A percentile compares a stretch with the other conserved stretches of the same genome.
phyloP scores from a whole-genome alignment of 805 yeast species.

The Tetrapisispora fleetii region DNA sequence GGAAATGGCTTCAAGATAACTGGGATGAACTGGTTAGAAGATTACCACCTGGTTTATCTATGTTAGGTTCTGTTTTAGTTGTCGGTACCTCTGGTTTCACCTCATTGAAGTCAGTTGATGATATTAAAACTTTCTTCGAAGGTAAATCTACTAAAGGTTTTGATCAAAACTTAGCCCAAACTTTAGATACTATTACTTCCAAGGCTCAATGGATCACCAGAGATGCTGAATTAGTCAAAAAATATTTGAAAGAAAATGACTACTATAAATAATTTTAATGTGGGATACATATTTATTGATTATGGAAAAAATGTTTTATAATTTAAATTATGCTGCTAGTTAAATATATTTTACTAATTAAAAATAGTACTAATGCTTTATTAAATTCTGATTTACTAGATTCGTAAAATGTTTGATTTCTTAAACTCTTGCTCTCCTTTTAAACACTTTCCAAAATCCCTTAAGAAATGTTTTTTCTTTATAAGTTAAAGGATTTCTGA shows the following conservation, averaged over 20 bases:
- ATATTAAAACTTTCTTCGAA: conserved; percentile 43
- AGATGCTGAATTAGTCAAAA: conserved; percentile 38
- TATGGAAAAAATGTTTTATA: not conserved
- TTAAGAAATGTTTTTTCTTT: not conserved
- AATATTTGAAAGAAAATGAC: conserved; percentile 36
- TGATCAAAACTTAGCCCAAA: conserved; percentile 54
- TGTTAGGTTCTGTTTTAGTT: conserved; percentile 68
- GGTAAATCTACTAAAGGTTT: conserved; percentile 50
- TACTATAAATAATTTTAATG: conserved; percentile 2
- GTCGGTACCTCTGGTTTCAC: conserved; percentile 54
- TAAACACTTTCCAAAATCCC: not conserved
- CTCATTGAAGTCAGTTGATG: conserved; percentile 40
- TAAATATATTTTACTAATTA: not conserved
- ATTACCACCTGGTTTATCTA: conserved; percentile 72
- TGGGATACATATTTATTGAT: not conserved
- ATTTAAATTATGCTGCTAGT: not conserved
- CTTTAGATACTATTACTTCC: conserved; percentile 50
- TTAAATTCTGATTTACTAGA: not conserved
- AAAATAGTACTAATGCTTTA: not conserved
- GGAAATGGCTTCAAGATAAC: conserved; percentile 62
- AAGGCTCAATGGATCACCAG: conserved; percentile 51
- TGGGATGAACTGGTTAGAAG: conserved; percentile 60
- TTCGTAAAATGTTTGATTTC: no score
- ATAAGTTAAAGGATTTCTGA: not conserved
- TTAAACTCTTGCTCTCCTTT: not conserved